phyloP scores from a whole-genome alignment of 2,329 filamentous ascomycete genomes.

The Penicillium sp. region DNA sequence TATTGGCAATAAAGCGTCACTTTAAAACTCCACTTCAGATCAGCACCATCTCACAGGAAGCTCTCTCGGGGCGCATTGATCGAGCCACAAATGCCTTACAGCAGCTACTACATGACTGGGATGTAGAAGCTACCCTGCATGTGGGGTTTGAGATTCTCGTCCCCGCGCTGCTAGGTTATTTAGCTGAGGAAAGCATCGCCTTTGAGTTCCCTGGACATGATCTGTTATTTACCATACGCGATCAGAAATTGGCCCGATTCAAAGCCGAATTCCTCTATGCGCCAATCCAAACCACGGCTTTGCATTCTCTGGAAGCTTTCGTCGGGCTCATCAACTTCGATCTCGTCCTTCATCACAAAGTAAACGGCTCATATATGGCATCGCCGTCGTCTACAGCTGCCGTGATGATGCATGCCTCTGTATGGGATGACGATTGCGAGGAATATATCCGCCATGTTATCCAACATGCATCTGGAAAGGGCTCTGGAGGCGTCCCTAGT shows the following conservation, averaged over 20 bases:
- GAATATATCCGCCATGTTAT: slow-evolving; percentile 37
- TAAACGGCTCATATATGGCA: slow-evolving; percentile 44
- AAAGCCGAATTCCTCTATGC: slow-evolving; percentile 37
- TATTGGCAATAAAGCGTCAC: slow-evolving; percentile 38
- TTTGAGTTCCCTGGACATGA: slow-evolving; percentile 5
- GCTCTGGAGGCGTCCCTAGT: slow-evolving; percentile 31
- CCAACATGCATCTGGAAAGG: slow-evolving; percentile 21
- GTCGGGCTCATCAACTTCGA: slow-evolving; percentile 47
- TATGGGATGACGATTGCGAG: slow-evolving; percentile 45
- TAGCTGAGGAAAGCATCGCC: slow-evolving; percentile 23
- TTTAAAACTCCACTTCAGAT: not conserved
- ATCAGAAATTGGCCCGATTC: slow-evolving; percentile 39
- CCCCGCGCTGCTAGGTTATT: slow-evolving; percentile 38
- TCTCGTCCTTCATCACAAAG: slow-evolving; percentile 41
- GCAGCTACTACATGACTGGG: slow-evolving; percentile 35
- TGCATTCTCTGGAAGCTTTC: slow-evolving; percentile 51
- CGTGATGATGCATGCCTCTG: slow-evolving; percentile 40
- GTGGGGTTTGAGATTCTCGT: slow-evolving; percentile 47
- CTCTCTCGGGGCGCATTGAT: not conserved
- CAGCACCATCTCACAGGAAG: slow-evolving; percentile 1
- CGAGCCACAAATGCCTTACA: slow-evolving; percentile 28
- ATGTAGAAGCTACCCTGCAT: slow-evolving; percentile 36
- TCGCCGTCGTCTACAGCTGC: slow-evolving; percentile 52
- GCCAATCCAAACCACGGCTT: slow-evolving; percentile 34
- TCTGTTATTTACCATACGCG: slow-evolving; percentile 23